Base-by-base conservation (phyloP, 768 basidiomycete species). In the Phylloporus rhodoxanthus region DNA sequence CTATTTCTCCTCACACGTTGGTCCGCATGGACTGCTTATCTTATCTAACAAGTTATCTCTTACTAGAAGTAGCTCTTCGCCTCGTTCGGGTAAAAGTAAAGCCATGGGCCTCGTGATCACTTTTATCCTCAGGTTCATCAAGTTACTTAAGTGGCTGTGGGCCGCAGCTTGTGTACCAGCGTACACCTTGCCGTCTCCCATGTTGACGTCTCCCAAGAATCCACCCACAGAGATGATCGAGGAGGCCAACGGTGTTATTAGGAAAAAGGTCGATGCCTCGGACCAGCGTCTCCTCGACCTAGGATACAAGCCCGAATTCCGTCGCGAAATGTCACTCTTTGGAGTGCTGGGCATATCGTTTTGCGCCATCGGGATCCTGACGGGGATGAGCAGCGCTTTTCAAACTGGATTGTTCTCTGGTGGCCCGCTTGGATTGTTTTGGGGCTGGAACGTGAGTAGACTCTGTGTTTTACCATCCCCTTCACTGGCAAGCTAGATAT, bases 291-390 rank as follows among this genome's bases (percentile, higher is more conserved):
- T 78, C 45, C 67, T 71, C 39, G 74, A 77, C 37, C 71, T 81
- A 15, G 80, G 79, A 9, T 80, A 81, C 58, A 74, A 72, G 55
- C 70, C 73, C 43, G 75, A 80, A 53, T 81, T 80, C 59, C 67
- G 74, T n/a, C 70, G 80, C 26, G 77, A 80, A 57, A 80, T 82
- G 76, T 77, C 77, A 11, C 64, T 79, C 29, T 80, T 76, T 45
- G 79, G 79, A 20, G 80, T 82, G 29, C 66, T 80, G 39, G 78
- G 80, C 15, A 75, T 81, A 59, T 79, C 77, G 1, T 81, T 81
- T 59, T 80, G 79, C 42, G 74, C 80, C 8, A 80, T 81, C 23
- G 78, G 80, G 5, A 80, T 81, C 54, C 68, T 81, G 10, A 80
- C 78, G 6, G 78, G 80, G 25, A 80, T 79, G 77, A 77, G 76